Evolutionary conservation across 495 filamentous ascomycete genomes (phyloP).

Genomic region (Tuber umbilicatum): DNA sequence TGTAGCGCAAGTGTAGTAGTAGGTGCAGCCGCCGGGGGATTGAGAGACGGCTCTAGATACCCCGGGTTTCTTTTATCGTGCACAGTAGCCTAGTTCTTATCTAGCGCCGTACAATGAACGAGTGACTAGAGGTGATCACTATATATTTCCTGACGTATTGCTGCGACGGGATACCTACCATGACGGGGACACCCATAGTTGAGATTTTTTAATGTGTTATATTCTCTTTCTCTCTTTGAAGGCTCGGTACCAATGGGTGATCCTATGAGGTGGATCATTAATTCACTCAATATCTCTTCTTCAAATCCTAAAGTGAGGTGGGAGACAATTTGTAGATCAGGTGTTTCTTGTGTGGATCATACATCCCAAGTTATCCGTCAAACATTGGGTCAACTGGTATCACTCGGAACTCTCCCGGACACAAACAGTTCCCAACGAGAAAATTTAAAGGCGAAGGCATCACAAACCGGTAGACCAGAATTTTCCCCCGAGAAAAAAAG

Average conservation of each 20-base stretch:
- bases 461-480: neutral
- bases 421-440: neutral
- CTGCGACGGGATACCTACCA: neutral
- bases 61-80: neutral
- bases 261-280: neutral
- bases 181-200: neutral
- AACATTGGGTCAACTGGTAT: neutral
- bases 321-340: neutral
- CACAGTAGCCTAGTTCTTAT: neutral
- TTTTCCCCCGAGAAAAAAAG: neutral
- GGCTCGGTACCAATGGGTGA: neutral
- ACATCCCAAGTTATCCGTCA: neutral
- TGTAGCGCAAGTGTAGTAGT: neutral
- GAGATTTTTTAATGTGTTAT: neutral
- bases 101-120: neutral
- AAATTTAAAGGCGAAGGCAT: neutral
- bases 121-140: slow-evolving; percentile 1
- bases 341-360: neutral
- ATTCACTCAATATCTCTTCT: neutral
- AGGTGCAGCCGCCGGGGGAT: neutral
- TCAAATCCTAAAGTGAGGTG: neutral
- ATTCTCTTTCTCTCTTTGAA: neutral
- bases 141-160: neutral
- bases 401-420: neutral
- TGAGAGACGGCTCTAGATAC: neutral